Evolutionary conservation across 129 eudicot species (phyloP), one percentile per base, ranked within the genome.

Genomic region (Arctium minus): DNA sequence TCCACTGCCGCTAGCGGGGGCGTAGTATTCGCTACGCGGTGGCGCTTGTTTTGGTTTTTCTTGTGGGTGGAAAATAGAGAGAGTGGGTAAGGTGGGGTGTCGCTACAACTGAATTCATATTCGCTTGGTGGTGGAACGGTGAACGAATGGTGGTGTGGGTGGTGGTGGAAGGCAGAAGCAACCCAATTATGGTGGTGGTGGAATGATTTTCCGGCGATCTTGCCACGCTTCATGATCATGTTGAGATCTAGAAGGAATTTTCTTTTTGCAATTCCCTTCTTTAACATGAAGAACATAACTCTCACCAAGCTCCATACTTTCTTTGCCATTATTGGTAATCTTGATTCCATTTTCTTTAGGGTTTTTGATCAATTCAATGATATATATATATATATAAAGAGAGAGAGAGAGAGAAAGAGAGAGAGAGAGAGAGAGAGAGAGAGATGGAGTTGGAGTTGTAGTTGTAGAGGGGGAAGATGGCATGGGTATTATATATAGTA

Each of bases 31-130:
- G 68, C 29, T 13, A 60, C 74, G 70, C 29, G 29, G 29, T 60
- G 68, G 8, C 29, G 2, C 68, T 60, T 60, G 29, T 60, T 60
- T 17, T 83, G 81, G 83, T 82, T 85, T 71, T 82, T 77, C 56
- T 80, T 84, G 73, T 83, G 77, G 33, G 80, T 74, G 33, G 86
- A 88, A 30, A 85, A 84, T 27, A 62, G 80, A 84, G 82, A 86
- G 22, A 35, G 79, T 1, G 78, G 80, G 79, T 79, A 75, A 67
- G 83, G 81, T 2, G 95, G 95, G 75, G 81, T 91, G 87, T 76
- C 76, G 18, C 84, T 87, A 81, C 90, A 89, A 73, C 92, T 91
- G 89, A 86, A 91, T 84, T 91, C 92, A 80, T 89, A 91, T n/a
- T 88, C 92, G 10, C 78, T 78, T 30, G 70, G 80, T 27, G 73